Evolutionary conservation across 805 yeast species (phyloP), one percentile per base, ranked within the genome.

Genomic region (Wickerhamomyces alni): DNA sequence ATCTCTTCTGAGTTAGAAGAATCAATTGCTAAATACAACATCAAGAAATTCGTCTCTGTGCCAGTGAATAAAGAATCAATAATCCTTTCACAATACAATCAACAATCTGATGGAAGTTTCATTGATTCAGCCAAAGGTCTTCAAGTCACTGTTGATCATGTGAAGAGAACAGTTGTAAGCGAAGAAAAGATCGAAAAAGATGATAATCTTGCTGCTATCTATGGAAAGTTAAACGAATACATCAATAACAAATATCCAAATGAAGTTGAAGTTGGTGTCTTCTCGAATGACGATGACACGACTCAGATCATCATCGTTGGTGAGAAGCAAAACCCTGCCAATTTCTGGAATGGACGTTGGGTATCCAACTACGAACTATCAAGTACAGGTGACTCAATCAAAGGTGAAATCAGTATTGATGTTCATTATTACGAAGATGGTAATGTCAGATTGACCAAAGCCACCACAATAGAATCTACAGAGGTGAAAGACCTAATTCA

Each of bases 371-470:
- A 87, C 61, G 55, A 63, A 7, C 65, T 74, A 41, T 58, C 70
- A 7, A 30, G 24, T 50, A 25, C 49, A 3, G 43, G 55, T 1
- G 54, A 58, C 1, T 39, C 57, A 7, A 45, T 84, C 13, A 49
- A 47, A 3, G 96, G 95, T 5, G 56, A 58, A 7, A 70, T 87
- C 27, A 61, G 59, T 17, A 72, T 88, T 25, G 89, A 86, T 48
- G 82, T 89, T 30, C 99, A 91, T 61, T 93, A 89, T 61, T 93
- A 75, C 58, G 99, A 91, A 63, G 98, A 91, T 51, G 99, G 99
- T 24, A 91, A 91, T 55, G 98, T 91, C 16, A 73, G 91, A 38
- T 74, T 93, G 53, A 78, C 75, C 44, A 67, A 80, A 2, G 46
- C 47, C 8, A 65, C 69, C 42, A 50, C 53, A 4, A 48, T 73